Base-by-base conservation (phyloP, 1,284 basidiomycete species). In the Cutaneotrichosporon cutaneum region DNA sequence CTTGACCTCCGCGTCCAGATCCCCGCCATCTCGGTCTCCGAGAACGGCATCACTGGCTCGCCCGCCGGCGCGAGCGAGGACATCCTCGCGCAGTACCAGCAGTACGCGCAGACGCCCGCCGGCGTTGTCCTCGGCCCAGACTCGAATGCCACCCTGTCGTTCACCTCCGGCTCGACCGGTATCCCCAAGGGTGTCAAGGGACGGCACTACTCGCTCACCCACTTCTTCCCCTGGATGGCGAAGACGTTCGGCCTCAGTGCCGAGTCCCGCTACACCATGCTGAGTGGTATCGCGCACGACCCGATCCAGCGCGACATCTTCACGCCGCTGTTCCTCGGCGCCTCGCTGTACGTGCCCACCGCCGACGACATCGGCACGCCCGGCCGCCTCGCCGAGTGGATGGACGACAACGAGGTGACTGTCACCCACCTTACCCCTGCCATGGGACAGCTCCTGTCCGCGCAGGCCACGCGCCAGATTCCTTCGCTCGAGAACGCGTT, bases 221-320 rank as follows among this genome's bases (percentile, higher is more conserved):
- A 99, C 80, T 99, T 99, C 85, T 99, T 99, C 87, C 95, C 95
- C 3, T 99, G 96, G 96, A 99, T 99, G 96, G 89, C 90, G 22
- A 82, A 93, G 75, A 83, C 88, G 21, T 99, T 99, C 77, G 87
- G 85, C 3, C 82, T 99, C 50, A 82, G 83, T 45, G 82, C 87
- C 60, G 81, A 85, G 30, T 92, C 90, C 63, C 91, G 88, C 78
- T 99, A 97, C 75, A 99, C 96, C 1, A 99, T 99, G 96, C 85
- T 99, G 27, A 95, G 92, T 72, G 96, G 96, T 44, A 99, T 99
- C 64, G 96, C 96, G 11, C 96, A 99, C 75, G 96, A 99, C 81
- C 96, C 96, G 9, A 98, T 99, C 68, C 96, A 99, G 77, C 87
- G 96, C 69, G 96, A 99, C 75, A 99, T 99, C 84, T 99, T 99